phyloP scores from a whole-genome alignment of 176 grass and related monocot species.

The Aegilops sharonensis region DNA sequence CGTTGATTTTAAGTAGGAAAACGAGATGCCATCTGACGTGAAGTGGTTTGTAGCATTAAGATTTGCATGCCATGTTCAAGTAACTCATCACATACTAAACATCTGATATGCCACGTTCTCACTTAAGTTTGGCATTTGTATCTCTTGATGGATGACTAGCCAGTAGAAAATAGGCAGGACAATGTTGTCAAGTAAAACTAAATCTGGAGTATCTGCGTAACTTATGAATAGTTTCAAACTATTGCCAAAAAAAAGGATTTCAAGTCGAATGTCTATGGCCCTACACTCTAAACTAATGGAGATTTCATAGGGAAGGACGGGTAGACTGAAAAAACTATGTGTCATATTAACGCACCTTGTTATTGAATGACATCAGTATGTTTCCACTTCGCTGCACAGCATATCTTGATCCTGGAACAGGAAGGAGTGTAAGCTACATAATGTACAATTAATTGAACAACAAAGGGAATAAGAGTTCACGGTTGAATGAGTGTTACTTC shows the following conservation, averaged over 20 bases:
- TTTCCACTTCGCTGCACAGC: constrained; percentile 88
- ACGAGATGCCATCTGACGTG: background rate
- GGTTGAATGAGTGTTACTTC: background rate
- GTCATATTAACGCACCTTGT: constrained; percentile 59
- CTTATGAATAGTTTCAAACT: background rate
- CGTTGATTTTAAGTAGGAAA: constrained; percentile 22
- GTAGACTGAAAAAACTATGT: background rate
- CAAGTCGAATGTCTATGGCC: background rate
- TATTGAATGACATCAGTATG: constrained; percentile 93
- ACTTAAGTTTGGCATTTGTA: background rate
- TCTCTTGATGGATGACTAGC: background rate
- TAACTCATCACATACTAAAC: background rate
- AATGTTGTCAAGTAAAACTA: background rate
- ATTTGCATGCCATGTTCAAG: background rate
- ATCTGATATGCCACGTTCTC: background rate
- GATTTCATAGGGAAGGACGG: background rate
- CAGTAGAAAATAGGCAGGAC: background rate
- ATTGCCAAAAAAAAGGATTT: background rate
- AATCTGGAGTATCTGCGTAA: background rate
- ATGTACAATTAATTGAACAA: constrained; percentile 11
- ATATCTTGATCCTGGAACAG: constrained; percentile 81
- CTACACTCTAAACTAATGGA: background rate
- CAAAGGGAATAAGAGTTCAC: background rate
- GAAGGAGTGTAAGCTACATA: background rate
- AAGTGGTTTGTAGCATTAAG: background rate